phyloP scores from a whole-genome alignment of 371 early-diverging fungal genomes.

The Homolaphlyctis polyrhiza region DNA sequence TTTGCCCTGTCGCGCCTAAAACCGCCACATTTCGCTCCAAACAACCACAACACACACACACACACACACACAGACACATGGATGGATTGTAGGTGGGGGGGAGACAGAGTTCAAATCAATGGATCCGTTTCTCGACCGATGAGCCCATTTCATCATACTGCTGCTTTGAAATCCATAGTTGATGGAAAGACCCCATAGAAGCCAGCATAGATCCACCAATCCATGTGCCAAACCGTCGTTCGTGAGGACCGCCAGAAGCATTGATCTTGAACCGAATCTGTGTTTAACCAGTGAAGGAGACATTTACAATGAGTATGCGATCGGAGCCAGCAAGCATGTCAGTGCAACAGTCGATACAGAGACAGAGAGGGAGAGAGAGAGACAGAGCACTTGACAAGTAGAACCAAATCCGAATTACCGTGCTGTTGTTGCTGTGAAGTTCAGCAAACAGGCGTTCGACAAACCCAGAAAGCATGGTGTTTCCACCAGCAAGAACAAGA shows the following conservation, averaged over 20 bases:
- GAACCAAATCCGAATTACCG: too few relatives aligned
- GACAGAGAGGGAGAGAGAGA: too few relatives aligned
- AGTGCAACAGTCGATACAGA: too few relatives aligned
- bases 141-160: constrained; percentile 91
- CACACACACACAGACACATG: too few relatives aligned
- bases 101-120: too few relatives aligned
- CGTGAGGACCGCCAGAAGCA: constrained; percentile 68
- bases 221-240: constrained; percentile 90
- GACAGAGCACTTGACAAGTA: not conserved
- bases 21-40: too few relatives aligned
- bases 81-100: too few relatives aligned
- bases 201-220: constrained; percentile 94
- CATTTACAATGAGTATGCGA: not conserved
- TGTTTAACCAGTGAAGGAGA: not conserved
- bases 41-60: too few relatives aligned
- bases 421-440: constrained; percentile 41
- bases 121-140: constrained; percentile 72
- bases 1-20: too few relatives aligned
- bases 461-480: constrained; percentile 80
- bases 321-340: not conserved
- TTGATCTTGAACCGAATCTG: constrained; percentile 61
- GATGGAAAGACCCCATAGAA: constrained; percentile 93
- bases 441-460: constrained; percentile 76
- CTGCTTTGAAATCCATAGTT: constrained; percentile 90
- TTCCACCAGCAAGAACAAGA: constrained; percentile 88